Base-by-base conservation (phyloP, 805 yeast species). In the Gaillardinia entomophila region DNA sequence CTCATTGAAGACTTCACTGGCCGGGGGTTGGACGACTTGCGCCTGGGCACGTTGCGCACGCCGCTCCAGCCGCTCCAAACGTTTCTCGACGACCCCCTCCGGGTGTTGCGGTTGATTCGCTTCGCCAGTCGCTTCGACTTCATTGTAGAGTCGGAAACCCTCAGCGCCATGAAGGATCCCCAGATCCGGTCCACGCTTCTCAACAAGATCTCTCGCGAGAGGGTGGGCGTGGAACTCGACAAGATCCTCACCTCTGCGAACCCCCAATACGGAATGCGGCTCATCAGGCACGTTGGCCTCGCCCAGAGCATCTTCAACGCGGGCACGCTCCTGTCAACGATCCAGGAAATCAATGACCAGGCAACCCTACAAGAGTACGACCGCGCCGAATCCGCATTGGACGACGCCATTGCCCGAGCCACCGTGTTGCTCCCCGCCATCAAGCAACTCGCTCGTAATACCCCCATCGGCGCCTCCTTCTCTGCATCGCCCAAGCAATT, bases 41-140 rank as follows among this genome's bases (percentile, higher is more conserved):
- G 68, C 26, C 41, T 60, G 17, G 95, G 96, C 0, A 55, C 87
- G 0, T 63, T 92, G 36, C 66, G 96, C 34, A 92, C 98, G 0
- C 99, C 99, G 0, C 66, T 92, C 33, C 80, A 77, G 19, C 95
- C 98, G 4, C 53, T 70, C 26, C 77, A 82, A 48, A 92, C 99
- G 1, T 92, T 92, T 48, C 49, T 80, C 29, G 99, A 92, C 51
- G 99, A 92, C 56, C 99, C 99, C 1, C 68, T 92, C 37, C 71
- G 99, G 37, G 92, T 90, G 2, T 57, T 92, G 35, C 68, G 99
- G 40, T 61, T 92, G 35, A 74, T 92, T 17, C 66, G 99, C 43
- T 92, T 92, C 63, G 92, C 96, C 0, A 70, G 85, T 22, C 75
- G 86, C 35, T 86, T 82, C 49, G 68, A 75, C 30, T 92, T 89